Base-by-base conservation (phyloP, 164 flowering plant genomes). In the Echeveria elegans region DNA sequence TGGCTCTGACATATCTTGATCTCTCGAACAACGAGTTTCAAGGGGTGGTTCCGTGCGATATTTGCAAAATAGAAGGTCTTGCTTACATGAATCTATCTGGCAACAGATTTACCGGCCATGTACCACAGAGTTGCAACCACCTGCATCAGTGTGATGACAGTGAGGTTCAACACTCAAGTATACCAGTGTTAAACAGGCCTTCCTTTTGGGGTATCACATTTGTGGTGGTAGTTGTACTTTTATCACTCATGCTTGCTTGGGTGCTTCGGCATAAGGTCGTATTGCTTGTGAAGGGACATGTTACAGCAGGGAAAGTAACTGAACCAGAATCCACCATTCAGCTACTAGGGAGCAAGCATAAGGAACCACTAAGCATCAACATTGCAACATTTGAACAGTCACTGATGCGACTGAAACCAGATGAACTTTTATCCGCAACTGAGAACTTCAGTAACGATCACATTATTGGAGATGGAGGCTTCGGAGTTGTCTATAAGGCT, bases 371-470 rank as follows among this genome's bases (percentile, higher is more conserved):
- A 16, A 86, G 88, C 80, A 36, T 36, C 38, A 36, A 36, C 38
- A 36, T 36, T 36, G 38, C 38, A 36, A 36, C 38, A 36, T 36
- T 36, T 36, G 38, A 36, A 10, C 1, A 1, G 9, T 36, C 38
- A 36, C 38, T 36, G n/a, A n/a, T n/a, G 85, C 75, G 87, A 62
- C 60, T 86, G 34, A 76, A 77, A 48, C 73, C 80, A 30, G 50
- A 77, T 6, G 87, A 86, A 32, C 81, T 86, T n/a, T 64, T 85
- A 45, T 70, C 78, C 16, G 87, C 91, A 0, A 86, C 91, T 48
- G 86, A 36, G 38, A 36, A 1, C 38, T 36, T 36, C 38, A 36
- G 38, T 36, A 36, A 36, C 9, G 38, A 6, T 36, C 38, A 36
- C 38, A 1, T 36, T 36, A 36, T 36, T 36, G 38, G 38, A 36